Base-by-base conservation (phyloP, 306 rosid species). In the Cyamopsis tetragonoloba region DNA sequence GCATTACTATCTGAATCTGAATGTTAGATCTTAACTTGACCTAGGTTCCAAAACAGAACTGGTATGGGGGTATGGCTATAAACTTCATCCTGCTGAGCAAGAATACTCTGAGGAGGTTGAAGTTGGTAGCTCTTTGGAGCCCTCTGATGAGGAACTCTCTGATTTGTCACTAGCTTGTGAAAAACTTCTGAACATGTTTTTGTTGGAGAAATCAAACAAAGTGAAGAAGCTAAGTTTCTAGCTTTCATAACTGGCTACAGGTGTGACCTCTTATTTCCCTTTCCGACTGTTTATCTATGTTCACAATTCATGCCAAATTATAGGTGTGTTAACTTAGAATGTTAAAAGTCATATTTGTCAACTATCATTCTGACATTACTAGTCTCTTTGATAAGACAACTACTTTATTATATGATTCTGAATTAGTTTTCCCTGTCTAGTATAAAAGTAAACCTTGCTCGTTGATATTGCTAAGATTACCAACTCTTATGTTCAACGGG, bases 181-280 rank as follows among this genome's bases (percentile, higher is more conserved):
- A 26, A 93, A 75, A 70, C 85, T 75, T 93, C 89, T 63, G 98
- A 93, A 51, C 98, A 92, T 71, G 98, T 92, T 60, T 87, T 92
- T 79, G 96, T 92, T 62, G 98, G 98, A 69, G 98, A 92, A 86
- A 82, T 89, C 66, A 93, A 89, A 81, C 81, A 80, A 68, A 34
- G 24, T 24, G 81, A 81, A 18, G 91, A 86, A 80, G n/a, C n/a
- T n/a, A n/a, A n/a, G 90, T 93, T 80, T 86, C 91, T 51, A 97
- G 98, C 62, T 93, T 93, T 77, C 98, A 93, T 78, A 93, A 93
- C 79, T 89, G 97, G 98, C 81, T 93, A 75, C 97, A 93, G 97
- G 97, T 93, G 39, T 71, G 68, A 62, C 66, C 20, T 68, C 18
- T 17, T 56, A 20, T n/a, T 39, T 44, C 19, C n/a, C 24, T 34